Evolutionary conservation across 2,329 filamentous ascomycete genomes (phyloP).

Genomic region (Trichoderma gracile): DNA sequence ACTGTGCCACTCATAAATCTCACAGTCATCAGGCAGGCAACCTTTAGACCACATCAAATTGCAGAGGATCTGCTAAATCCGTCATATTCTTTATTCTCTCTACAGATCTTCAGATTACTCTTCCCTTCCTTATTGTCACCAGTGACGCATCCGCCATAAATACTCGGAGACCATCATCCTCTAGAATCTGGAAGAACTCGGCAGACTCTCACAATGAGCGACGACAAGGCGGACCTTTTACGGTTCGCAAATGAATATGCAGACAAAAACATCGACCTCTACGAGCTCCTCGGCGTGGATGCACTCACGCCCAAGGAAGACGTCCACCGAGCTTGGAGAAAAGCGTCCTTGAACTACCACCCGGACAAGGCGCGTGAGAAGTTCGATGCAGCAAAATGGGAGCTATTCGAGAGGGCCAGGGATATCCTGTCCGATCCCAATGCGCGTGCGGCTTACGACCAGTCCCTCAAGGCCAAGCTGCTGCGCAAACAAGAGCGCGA

Average conservation of each 20-base stretch:
- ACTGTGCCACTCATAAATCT: constrained; percentile 1
- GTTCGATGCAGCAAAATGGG: constrained; percentile 80
- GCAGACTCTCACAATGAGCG: constrained; percentile 34
- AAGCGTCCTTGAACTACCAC: constrained; percentile 85
- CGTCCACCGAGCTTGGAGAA: constrained; percentile 80
- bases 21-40: not conserved
- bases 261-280: constrained; percentile 69
- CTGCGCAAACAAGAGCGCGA: constrained; percentile 71
- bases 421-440: constrained; percentile 74
- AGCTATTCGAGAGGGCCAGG: constrained; percentile 81
- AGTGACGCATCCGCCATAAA: too few species aligned
- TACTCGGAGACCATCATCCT: not conserved
- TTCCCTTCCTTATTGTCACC: not conserved
- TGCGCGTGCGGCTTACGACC: constrained; percentile 76
- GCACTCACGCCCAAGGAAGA: constrained; percentile 67
- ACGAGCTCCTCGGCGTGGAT: constrained; percentile 70
- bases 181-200: not conserved
- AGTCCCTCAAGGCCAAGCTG: constrained; percentile 68
- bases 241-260: constrained; percentile 60
- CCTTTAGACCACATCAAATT: not conserved
- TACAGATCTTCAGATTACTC: not conserved
- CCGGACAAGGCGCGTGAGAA: constrained; percentile 82
- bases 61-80: not conserved
- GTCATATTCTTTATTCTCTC: not conserved
- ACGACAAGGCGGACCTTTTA: constrained; percentile 51